Evolutionary conservation across 257 asterid genomes (phyloP), one percentile per base, ranked within the genome.

Genomic region (Ehretia macrophylla): DNA sequence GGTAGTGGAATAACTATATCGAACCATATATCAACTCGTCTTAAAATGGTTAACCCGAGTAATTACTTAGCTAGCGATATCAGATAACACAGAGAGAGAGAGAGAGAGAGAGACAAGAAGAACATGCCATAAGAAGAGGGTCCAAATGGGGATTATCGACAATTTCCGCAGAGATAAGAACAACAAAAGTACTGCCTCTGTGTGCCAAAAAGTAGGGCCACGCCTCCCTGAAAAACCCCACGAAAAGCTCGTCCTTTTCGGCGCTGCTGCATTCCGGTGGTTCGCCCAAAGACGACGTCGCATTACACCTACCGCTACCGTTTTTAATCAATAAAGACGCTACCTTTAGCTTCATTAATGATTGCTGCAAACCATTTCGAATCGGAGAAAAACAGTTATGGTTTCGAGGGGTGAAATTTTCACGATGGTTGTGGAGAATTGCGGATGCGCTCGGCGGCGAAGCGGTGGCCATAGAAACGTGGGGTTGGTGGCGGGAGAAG

Each of bases 171-270:
- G 98, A 91, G 27, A 91, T 70, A 55, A 93, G 56, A 40, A 87
- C 84, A 53, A 93, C 99, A 65, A 93, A 93, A 47, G 94, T 90
- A 73, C 97, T 86, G 61, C 99, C 97, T 54, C 97, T 75, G 72
- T 86, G 97, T 14, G 99, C 94, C 66, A 68, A 78, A 64, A 89
- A 80, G 67, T 93, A 89, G 6, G 97, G 97, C 95, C 96, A 89
- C 1, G 97, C 77, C 75, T 86, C 97, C 50, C 94, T 80, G 39
- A 89, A 93, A 75, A 90, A 93, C 13, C 74, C 68, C 65, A 93
- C 96, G 65, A 93, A 93, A 22, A 77, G 74, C 70, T 85, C 96
- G 61, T 87, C 96, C 57, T 85, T 82, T 4, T 71, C 64, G 22
- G 19, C 75, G 32, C 49, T 55, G 38, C 74, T 69, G 45, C 67